Base-by-base conservation (phyloP, 805 yeast species). In the Myxozyma geophila region DNA sequence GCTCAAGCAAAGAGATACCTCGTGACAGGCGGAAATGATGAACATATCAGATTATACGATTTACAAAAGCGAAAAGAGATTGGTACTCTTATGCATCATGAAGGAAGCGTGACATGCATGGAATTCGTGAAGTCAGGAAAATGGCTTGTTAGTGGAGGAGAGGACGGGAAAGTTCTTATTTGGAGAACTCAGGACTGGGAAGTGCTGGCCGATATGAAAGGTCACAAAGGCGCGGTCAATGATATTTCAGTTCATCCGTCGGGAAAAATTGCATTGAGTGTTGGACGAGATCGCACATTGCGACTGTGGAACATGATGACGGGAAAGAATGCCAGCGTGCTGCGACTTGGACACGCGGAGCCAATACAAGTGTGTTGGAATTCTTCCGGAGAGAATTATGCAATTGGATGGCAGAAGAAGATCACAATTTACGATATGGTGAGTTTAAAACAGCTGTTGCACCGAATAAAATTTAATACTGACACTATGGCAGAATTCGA, bases 171-270 rank as follows among this genome's bases (percentile, higher is more conserved):
- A 64, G 86, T 95, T 53, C 84, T 91, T 58, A 83, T 95, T 48
- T 95, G 99, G 99, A 82, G 98, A 75, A 89, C 95, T 2, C 91
- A 90, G 75, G 99, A 95, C 77, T 95, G 99, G 99, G 98, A 95
- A 74, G 82, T 86, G 49, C 87, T 90, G 74, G 96, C 95, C 4
- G 85, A 87, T 13, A 79, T 95, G 75, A 92, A 92, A 75, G 98
- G 98, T 12, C 98, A 93, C 76, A 82, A 82, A 50, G 93, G 85
- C n/a, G 81, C 89, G 58, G 83, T 95, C 49, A 89, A 88, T 69
- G 98, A 92, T 75, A 72, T 95, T 49, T 88, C 92, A 36, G 88
- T 95, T 44, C 99, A 95, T 75, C 96, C 96, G 17, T 81, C 91
- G 2, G 97, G 96, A 13, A 83, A 90, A 77, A 85, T 95, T 62